phyloP scores from a whole-genome alignment of 495 filamentous ascomycete genomes.

The Baudoinia panamericana region DNA sequence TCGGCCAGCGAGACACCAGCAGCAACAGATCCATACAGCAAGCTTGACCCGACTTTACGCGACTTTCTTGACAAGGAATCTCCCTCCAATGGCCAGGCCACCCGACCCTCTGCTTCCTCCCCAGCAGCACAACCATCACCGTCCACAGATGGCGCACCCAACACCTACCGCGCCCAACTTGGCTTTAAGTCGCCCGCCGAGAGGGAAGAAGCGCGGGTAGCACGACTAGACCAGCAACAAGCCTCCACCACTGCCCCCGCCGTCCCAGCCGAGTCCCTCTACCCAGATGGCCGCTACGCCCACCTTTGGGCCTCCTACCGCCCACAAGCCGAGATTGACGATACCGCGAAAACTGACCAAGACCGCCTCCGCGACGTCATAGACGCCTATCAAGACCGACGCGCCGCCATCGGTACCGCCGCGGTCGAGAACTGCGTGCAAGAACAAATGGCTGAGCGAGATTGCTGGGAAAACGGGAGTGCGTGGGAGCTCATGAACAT shows the following conservation, averaged over 20 bases:
- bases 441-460: constrained; percentile 60
- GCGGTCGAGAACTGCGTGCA: constrained; percentile 88
- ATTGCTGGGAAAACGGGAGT: constrained; percentile 60
- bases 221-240: constrained; percentile 12
- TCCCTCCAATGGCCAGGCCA: constrained; percentile 18
- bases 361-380: constrained; percentile 64
- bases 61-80: constrained; percentile 70
- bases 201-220: constrained; percentile 37
- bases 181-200: constrained; percentile 5
- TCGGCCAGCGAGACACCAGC: constrained; percentile 3
- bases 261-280: constrained; percentile 45
- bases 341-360: constrained; percentile 50
- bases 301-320: constrained; percentile 85
- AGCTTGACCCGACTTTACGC: constrained; percentile 71
- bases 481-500: constrained; percentile 49
- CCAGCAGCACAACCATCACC: constrained; percentile 13
- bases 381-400: constrained; percentile 70
- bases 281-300: constrained; percentile 77
- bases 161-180: constrained; percentile 15
- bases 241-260: constrained; percentile 5
- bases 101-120: constrained; percentile 18
- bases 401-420: constrained; percentile 58
- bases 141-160: constrained; percentile 16
- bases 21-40: constrained; percentile 55
- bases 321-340: constrained; percentile 49